Base-by-base conservation (phyloP, 768 basidiomycete genomes). In the Collybiopsis confluens region DNA sequence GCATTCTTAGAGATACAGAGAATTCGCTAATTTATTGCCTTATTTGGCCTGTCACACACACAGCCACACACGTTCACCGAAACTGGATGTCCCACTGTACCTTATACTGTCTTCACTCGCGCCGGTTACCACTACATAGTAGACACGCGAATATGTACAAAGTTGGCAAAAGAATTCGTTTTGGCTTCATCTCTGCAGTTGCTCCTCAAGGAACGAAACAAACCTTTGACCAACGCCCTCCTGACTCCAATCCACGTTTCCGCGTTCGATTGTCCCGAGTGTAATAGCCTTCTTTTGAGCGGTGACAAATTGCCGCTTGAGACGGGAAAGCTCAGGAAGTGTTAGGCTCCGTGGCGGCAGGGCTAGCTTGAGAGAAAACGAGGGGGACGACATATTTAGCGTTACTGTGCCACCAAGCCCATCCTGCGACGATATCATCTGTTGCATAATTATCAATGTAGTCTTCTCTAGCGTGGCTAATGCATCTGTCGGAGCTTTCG, bases 231-330 rank as follows among this genome's bases (percentile, higher is more conserved):
- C 81, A 18, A 93, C 77, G 54, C 78, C 82, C 59, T 79, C 78
- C 63, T 89, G 88, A 54, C 74, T 79, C 87, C 90, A 93, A 59
- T 90, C 83, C 26, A 93, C 83, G 16, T 64, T 65, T 0, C 90
- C 90, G 59, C 83, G 83, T 62, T 91, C 90, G 5, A 82, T 88
- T 15, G 85, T 85, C 13, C 90, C 90, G 6, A 91, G 78, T 2
- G 86, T 90, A 54, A 92, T 86, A 6, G 91, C 92, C 61, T 92
- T 93, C 65, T 89, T 92, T 66, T 98, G 93, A 30, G 91, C 78
- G 3, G 82, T 81, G 28, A 96, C 88, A 63, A 96, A 98, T 66
- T 98, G 94, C 40, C 95, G 77, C 66, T 96, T 98, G 40, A 88
- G 70, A 26, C 95, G 77, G 66, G 96, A 94, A 52, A 97, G 74